Conservation (phyloP, 768 basidiomycete genomes). For the Lactarius evosmus region DNA sequence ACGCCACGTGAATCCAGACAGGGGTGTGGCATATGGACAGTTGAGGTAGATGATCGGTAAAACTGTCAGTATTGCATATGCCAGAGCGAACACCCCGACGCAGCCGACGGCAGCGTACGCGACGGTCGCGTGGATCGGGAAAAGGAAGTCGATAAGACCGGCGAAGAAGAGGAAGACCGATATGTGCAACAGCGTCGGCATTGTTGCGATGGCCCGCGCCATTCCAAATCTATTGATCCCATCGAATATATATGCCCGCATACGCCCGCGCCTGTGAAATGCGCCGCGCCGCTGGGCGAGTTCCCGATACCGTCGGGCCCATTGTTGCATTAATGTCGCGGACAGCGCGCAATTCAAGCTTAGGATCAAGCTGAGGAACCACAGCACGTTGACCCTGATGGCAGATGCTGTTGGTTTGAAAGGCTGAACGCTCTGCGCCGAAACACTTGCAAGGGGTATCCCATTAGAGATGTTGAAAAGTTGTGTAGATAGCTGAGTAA, state of each 20-base stretch:
- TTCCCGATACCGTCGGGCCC: slow-evolving; percentile 4
- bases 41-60: slow-evolving; percentile 2
- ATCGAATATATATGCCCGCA: background rate
- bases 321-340: slow-evolving; percentile 16
- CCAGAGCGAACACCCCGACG: background rate
- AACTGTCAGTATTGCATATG: background rate
- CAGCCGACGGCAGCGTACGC: background rate
- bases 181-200: slow-evolving; percentile 9
- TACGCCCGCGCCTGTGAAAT: background rate
- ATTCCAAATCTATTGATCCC: background rate
- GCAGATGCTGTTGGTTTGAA: no score
- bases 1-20: background rate
- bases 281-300: background rate
- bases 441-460: no score
- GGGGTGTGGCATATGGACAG: slow-evolving; percentile 8
- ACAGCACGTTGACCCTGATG: slow-evolving; percentile 18
- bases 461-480: no score
- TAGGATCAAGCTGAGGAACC: slow-evolving; percentile 18
- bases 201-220: background rate
- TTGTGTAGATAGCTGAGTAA: slow-evolving; percentile 18
- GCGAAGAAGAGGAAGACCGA: slow-evolving; percentile 15
- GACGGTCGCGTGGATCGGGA: background rate
- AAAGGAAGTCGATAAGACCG: slow-evolving; percentile 15
- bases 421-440: no score
- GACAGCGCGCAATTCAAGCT: slow-evolving; percentile 10